Conservation (phyloP, 202 grass and related monocot species). For the Zizania palustris region DNA sequence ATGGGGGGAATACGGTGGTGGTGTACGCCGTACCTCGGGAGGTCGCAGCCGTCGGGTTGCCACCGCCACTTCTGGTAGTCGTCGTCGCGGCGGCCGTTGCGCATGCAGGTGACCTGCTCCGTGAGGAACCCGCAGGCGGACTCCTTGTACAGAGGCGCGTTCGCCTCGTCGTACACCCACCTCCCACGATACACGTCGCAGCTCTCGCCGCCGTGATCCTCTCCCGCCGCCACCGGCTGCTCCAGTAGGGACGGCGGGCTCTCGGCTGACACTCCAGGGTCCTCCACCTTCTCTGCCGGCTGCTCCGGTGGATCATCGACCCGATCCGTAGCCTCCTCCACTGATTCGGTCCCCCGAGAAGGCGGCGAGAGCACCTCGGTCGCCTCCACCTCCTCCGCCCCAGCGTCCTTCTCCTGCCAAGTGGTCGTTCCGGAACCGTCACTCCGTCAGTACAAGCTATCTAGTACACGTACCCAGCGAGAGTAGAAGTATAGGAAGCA, state of each 20-base stretch:
- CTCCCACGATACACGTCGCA: constrained; percentile 67
- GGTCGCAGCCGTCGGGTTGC: constrained; percentile 75
- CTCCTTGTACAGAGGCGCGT: constrained; percentile 73
- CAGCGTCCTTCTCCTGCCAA: constrained; percentile 18
- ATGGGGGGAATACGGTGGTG: neutral
- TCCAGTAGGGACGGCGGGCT: constrained; percentile 24
- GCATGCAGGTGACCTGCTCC: constrained; percentile 89
- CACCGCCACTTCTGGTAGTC: constrained; percentile 88
- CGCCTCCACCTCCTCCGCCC: neutral
- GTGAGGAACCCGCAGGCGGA: constrained; percentile 72
- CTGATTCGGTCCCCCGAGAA: constrained; percentile 22
- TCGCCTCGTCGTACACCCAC: constrained; percentile 61
- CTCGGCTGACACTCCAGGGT: neutral
- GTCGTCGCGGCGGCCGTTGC: constrained; percentile 84
- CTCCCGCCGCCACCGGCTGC: neutral
- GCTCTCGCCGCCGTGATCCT: neutral
- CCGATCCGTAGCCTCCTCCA: constrained; percentile 33
- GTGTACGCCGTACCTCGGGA: constrained; percentile 53
- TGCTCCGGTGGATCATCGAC: constrained; percentile 19
- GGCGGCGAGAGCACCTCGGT: constrained; percentile 29
- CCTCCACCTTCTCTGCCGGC: neutral
- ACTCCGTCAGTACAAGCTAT: too few relatives aligned
- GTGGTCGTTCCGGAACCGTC: neutral
- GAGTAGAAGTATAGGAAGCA: neutral
- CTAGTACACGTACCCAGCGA: neutral